A percentile compares a stretch with the other conserved stretches of the same genome.
These are phyloP conservation scores for Eruca vesicaria DNA, from an alignment of 441 rosid genomes.

Conservation along the genomic window DNA sequence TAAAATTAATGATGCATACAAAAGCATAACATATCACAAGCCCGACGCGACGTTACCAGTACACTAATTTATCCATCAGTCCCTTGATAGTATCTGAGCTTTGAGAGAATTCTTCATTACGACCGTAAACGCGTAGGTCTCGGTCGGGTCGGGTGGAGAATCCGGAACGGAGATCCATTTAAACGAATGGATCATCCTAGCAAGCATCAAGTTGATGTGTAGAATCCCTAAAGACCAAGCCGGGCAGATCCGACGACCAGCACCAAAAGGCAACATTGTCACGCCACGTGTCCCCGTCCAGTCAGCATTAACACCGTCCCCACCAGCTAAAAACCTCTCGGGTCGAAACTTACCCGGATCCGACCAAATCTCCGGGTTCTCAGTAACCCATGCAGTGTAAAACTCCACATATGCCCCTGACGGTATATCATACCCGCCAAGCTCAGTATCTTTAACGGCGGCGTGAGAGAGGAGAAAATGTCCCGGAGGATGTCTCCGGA, in stretches of 20 bases:
- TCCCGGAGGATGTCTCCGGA: constrained; percentile 91
- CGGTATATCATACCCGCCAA: constrained; percentile 76
- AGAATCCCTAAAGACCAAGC: constrained; percentile 73
- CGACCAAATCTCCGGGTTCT: constrained; percentile 74
- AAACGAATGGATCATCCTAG: constrained; percentile 79
- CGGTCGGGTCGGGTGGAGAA: constrained; percentile 70
- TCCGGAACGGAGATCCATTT: constrained; percentile 67
- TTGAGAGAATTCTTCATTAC: constrained; percentile 85
- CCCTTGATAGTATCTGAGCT: constrained; percentile 58
- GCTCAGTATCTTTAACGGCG: constrained; percentile 55
- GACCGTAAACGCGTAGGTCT: constrained; percentile 90
- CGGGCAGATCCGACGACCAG: constrained; percentile 89
- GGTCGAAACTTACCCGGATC: constrained; percentile 71
- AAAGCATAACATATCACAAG: background rate
- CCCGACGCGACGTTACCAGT: background rate
- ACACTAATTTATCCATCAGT: constrained; percentile 2
- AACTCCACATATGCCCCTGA: constrained; percentile 64
- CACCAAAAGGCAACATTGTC: constrained; percentile 85
- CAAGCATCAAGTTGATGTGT: constrained; percentile 70
- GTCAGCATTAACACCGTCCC: constrained; percentile 79
- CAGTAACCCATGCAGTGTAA: constrained; percentile 89
- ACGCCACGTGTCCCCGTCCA: constrained; percentile 78
- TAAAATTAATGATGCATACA: background rate
- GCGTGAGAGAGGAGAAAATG: constrained; percentile 90
- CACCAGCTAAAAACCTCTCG: constrained; percentile 77